phyloP scores from a whole-genome alignment of 257 asterid species.

The Solanum etuberosum region DNA sequence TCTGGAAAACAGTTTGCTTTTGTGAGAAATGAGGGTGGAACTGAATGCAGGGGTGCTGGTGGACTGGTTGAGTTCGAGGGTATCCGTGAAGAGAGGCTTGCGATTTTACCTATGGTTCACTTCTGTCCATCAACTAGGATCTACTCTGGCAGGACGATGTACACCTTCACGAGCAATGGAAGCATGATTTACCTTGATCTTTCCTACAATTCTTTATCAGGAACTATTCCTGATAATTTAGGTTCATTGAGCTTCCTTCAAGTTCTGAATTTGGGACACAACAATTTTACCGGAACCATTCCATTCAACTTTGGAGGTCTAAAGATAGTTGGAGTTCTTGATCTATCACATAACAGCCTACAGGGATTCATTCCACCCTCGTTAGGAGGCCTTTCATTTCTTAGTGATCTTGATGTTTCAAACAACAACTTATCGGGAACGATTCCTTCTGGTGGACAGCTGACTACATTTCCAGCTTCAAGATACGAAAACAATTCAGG shows the following conservation, averaged over 20 bases:
- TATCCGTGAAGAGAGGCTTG: slow-evolving; percentile 49
- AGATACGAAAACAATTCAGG: slow-evolving; percentile 73
- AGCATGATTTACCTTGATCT: slow-evolving; percentile 86
- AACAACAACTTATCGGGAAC: slow-evolving; percentile 67
- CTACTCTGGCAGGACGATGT: slow-evolving; percentile 61
- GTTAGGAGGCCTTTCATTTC: slow-evolving; percentile 62
- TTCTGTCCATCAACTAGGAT: slow-evolving; percentile 74
- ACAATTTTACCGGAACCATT: slow-evolving; percentile 48
- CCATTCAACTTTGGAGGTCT: slow-evolving; percentile 70
- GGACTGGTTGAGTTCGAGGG: slow-evolving; percentile 90
- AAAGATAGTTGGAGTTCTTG: slow-evolving; percentile 68
- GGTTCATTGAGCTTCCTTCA: slow-evolving; percentile 69
- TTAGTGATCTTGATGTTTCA: slow-evolving; percentile 85
- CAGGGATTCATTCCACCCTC: slow-evolving; percentile 69
- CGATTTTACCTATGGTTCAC: slow-evolving; percentile 58
- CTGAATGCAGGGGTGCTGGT: slow-evolving; percentile 81
- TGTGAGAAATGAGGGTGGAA: slow-evolving; percentile 89
- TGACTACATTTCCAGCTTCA: slow-evolving; percentile 72
- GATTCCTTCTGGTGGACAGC: slow-evolving; percentile 76
- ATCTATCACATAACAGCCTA: slow-evolving; percentile 68
- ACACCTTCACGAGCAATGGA: slow-evolving; percentile 63
- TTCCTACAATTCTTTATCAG: slow-evolving; percentile 66
- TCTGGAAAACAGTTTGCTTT: slow-evolving; percentile 84
- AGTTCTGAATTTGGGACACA: slow-evolving; percentile 83
- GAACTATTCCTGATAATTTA: slow-evolving; percentile 48